Conservation (phyloP, 2,329 filamentous ascomycete species). For the Aspergillus novoparasiticus region DNA sequence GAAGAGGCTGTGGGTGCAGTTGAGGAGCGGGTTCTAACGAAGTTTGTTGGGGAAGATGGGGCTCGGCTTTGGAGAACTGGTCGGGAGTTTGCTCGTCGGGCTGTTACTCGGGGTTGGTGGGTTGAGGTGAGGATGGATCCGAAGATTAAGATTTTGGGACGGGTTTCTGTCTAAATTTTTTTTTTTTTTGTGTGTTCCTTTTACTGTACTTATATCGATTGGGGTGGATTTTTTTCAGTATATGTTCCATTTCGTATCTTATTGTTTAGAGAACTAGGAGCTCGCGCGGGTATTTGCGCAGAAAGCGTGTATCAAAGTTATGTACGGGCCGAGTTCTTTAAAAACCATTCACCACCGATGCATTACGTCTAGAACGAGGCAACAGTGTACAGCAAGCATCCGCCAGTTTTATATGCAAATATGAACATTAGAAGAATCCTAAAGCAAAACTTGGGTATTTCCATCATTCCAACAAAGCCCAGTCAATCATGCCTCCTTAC, state of each 20-base stretch:
- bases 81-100: conserved; percentile 28
- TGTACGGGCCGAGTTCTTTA: background rate
- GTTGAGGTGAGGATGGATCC: conserved; percentile 56
- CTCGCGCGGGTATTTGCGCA: background rate
- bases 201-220: background rate
- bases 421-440: background rate
- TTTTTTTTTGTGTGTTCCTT: background rate
- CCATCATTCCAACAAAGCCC: conserved; percentile 2
- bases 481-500: conserved; percentile 14
- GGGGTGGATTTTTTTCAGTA: background rate
- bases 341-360: background rate
- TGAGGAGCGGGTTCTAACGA: conserved; percentile 39
- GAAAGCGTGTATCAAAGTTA: background rate
- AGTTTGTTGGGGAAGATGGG: conserved; percentile 36
- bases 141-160: conserved; percentile 50
- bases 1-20: conserved; percentile 24
- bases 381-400: conserved; percentile 9
- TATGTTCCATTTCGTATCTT: background rate
- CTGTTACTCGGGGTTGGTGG: conserved; percentile 56
- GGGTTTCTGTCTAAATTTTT: background rate
- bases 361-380: background rate
- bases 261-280: background rate
- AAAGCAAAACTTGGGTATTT: conserved; percentile 11
- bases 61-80: conserved; percentile 30
- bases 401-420: background rate